phyloP scores from a whole-genome alignment of 2,329 filamentous ascomycete genomes.

The Paecilomyces niveus region DNA sequence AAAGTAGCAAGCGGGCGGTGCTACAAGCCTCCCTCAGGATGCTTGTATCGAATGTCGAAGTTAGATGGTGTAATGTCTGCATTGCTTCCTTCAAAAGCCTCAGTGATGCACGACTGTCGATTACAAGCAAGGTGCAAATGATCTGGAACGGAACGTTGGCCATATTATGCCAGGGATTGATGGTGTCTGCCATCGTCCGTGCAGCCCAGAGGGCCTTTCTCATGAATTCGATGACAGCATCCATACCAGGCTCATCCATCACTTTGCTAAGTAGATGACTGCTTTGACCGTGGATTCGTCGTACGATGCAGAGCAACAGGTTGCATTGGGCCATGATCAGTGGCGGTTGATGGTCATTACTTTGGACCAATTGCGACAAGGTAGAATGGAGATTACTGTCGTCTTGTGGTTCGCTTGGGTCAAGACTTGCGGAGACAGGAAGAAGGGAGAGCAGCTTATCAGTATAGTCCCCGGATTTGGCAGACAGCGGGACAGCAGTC shows the following conservation, averaged over 20 bases:
- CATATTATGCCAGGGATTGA: constrained; percentile 52
- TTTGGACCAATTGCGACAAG: constrained; percentile 35
- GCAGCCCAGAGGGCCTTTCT: constrained; percentile 42
- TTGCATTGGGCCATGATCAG: constrained; percentile 48
- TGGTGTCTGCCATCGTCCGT: constrained; percentile 36
- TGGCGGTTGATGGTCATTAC: constrained; percentile 34
- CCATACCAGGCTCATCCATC: constrained; percentile 27
- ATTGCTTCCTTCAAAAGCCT: constrained; percentile 46
- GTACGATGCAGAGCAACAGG: constrained; percentile 49
- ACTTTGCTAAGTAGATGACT: constrained; percentile 33
- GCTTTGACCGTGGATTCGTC: constrained; percentile 47
- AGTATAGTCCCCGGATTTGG: constrained; percentile 36
- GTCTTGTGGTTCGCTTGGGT: constrained; percentile 42
- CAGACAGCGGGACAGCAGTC: constrained; percentile 24
- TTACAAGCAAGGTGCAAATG: constrained; percentile 49
- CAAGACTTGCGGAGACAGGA: constrained; percentile 47
- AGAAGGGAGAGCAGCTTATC: constrained; percentile 47
- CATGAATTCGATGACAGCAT: constrained; percentile 42
- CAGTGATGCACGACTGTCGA: constrained; percentile 46
- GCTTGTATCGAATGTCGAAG: constrained; percentile 39
- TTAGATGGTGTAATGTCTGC: constrained; percentile 38
- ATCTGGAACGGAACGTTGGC: constrained; percentile 56
- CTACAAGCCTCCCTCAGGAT: constrained; percentile 48
- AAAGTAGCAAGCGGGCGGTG: constrained; percentile 48
- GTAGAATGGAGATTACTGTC: constrained; percentile 38